A percentile compares a stretch with the other conserved stretches of the same genome.
Conservation (phyloP, 163 green algal genomes). For the Chloromonas sp. region DNA sequence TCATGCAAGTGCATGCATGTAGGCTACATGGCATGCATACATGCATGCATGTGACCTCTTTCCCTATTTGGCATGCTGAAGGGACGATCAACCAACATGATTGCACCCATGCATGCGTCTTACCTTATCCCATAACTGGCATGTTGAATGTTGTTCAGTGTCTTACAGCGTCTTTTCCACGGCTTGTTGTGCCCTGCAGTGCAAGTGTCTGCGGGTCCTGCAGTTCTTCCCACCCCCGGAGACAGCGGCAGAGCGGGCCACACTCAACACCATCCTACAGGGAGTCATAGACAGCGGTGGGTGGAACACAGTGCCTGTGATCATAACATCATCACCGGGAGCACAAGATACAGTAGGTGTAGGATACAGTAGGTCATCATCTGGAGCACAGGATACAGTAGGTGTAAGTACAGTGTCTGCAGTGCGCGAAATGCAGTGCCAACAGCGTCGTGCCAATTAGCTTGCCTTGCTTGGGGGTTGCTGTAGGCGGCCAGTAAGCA, state of each 20-base stretch:
- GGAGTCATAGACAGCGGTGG: slow-evolving; percentile 48
- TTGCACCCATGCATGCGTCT: neutral
- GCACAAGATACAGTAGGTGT: too few species aligned
- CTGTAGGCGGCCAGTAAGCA: too few species aligned
- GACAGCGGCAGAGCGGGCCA: slow-evolving; percentile 45
- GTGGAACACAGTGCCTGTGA: slow-evolving; percentile 1
- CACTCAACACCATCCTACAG: slow-evolving; percentile 59
- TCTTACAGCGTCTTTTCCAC: too few species aligned
- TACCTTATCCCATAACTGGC: too few species aligned
- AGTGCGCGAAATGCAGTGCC: neutral
- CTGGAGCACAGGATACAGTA: too few species aligned
- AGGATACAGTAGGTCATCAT: too few species aligned
- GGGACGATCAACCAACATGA: neutral
- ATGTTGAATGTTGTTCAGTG: neutral
- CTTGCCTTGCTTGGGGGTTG: neutral
- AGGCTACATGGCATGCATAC: neutral
- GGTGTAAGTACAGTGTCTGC: too few species aligned
- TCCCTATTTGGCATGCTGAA: neutral
- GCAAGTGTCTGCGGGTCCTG: slow-evolving; percentile 74
- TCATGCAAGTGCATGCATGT: neutral
- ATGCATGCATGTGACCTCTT: neutral
- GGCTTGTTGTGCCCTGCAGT: neutral
- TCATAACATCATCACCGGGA: neutral
- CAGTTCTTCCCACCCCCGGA: slow-evolving; percentile 92
- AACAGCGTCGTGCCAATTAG: neutral